Base-by-base conservation (phyloP, 1,284 basidiomycete species). In the Boletellus dicymbophilus region DNA sequence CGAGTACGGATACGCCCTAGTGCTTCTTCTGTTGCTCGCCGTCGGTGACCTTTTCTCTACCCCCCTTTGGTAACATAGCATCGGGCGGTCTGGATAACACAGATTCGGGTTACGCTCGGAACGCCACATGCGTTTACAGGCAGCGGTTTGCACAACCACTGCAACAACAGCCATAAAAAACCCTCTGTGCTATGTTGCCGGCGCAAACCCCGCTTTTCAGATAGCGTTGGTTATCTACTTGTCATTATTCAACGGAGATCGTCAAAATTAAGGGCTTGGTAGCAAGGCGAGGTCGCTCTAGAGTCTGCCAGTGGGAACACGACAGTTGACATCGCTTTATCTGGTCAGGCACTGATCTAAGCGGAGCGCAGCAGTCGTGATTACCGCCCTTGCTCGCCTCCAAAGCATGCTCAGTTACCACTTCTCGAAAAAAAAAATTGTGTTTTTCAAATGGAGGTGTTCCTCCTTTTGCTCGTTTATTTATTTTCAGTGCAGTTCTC, bases 321-420 rank as follows among this genome's bases (percentile, higher is more conserved):
- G 37, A 49, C 48, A 54, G 6, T 54, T 53, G 52, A 49, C 45
- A 34, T 56, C 60, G 53, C 57, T 52, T 53, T 53, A 65, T 65
- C 55, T 56, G 38, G 63, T 54, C 61, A 63, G 61, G 65, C 65
- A 63, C 65, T 64, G 61, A 66, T 63, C 48, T 51, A 44, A 50
- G 45, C 56, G 53, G 65, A 53, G 51, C 48, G 42, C 44, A n/a
- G n/a, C n/a, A 45, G 48, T 55, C 37, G 50, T 61, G 61, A 67
- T 63, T 51, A 60, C 62, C 56, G 56, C 62, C 42, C 45, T 57
- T 34, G 36, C 52, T 65, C 48, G 33, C 51, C 41, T 48, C 39
- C 58, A 61, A 58, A 46, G 53, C 61, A 62, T 58, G 58, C n/a
- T 46, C 49, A 39, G 26, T 46, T 62, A 48, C 54, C 51, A 40